These are phyloP conservation scores for Lasiosphaeria miniovina DNA, from an alignment of 495 filamentous ascomycete species.

Conservation along the genomic window DNA sequence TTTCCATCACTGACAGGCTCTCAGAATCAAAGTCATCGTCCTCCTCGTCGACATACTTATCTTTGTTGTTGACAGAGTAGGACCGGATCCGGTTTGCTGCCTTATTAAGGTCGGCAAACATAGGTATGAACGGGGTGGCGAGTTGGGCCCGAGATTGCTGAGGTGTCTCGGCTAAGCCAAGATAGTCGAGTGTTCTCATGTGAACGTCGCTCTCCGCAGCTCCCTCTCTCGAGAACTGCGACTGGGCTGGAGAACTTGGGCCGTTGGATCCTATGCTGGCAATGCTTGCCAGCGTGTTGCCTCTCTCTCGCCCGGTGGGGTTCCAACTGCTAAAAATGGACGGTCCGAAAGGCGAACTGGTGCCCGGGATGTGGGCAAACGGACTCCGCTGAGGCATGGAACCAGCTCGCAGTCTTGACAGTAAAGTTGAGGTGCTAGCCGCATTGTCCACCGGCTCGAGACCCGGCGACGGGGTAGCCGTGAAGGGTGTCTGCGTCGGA, in stretches of 20 bases:
- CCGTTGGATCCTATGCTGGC: constrained; percentile 69
- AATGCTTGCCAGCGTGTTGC: constrained; percentile 83
- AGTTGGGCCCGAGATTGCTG: constrained; percentile 73
- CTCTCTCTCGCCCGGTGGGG: constrained; percentile 68
- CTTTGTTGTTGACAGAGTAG: constrained; percentile 97
- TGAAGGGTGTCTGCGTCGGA: constrained; percentile 86
- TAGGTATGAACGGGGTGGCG: constrained; percentile 73
- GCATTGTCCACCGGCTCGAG: constrained; percentile 58
- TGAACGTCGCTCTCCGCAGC: constrained; percentile 75
- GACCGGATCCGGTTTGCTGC: constrained; percentile 87
- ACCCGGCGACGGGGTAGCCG: constrained; percentile 64
- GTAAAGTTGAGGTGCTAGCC: constrained; percentile 64
- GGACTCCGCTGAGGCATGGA: constrained; percentile 90
- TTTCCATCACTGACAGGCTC: constrained; percentile 64
- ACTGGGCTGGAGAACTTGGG: constrained; percentile 83
- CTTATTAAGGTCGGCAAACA: constrained; percentile 69
- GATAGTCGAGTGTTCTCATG: constrained; percentile 91
- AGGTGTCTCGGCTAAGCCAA: constrained; percentile 92
- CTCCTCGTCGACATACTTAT: constrained; percentile 95
- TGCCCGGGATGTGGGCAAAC: constrained; percentile 54
- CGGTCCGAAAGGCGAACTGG: constrained; percentile 72
- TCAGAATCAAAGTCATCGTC: constrained; percentile 78
- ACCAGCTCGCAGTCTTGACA: constrained; percentile 87
- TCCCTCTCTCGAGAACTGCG: constrained; percentile 87
- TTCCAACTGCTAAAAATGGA: constrained; percentile 88